Percentiles rank a stretch among this genome's conserved stretches.
Conservation (phyloP, 140 eudicot species). For the Anethum foeniculum region DNA sequence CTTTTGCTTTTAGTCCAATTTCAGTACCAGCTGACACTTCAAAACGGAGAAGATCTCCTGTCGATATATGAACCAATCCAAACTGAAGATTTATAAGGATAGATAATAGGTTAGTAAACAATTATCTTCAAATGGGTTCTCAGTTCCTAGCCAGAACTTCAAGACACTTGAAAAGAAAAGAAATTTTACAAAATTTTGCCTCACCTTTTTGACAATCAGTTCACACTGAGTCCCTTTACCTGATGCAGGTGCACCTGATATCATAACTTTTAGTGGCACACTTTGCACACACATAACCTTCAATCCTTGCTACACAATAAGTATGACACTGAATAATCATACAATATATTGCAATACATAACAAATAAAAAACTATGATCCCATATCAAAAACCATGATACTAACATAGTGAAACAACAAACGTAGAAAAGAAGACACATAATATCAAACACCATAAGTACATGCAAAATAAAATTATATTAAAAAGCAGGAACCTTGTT, state of each 20-base stretch:
- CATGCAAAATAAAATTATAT: neutral
- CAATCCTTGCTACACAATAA: constrained; percentile 32
- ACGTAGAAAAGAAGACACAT: neutral
- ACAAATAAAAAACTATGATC: neutral
- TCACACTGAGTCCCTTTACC: constrained; percentile 98
- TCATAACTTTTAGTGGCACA: constrained; percentile 86
- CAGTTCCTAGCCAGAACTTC: neutral
- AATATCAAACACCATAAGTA: neutral
- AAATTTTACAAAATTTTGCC: neutral
- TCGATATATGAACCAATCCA: constrained; percentile 94
- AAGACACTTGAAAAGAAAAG: neutral
- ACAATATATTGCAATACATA: neutral
- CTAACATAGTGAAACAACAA: neutral
- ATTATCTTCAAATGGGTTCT: neutral
- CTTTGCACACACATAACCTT: constrained; percentile 45
- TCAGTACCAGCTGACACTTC: constrained; percentile 97
- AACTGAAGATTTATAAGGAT: constrained; percentile 36
- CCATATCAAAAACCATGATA: neutral
- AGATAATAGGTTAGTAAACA: neutral
- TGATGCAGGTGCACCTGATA: constrained; percentile 96
- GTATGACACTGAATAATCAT: neutral
- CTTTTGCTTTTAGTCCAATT: constrained; percentile 90
- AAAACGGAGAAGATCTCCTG: constrained; percentile 91
- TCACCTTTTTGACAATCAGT: constrained; percentile 70
- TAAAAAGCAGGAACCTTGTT: neutral